Percentiles rank a stretch among this genome's conserved stretches.
Evolutionary conservation across 2,329 filamentous ascomycete genomes (phyloP).

Genomic region (Metarhizium guizhouense): DNA sequence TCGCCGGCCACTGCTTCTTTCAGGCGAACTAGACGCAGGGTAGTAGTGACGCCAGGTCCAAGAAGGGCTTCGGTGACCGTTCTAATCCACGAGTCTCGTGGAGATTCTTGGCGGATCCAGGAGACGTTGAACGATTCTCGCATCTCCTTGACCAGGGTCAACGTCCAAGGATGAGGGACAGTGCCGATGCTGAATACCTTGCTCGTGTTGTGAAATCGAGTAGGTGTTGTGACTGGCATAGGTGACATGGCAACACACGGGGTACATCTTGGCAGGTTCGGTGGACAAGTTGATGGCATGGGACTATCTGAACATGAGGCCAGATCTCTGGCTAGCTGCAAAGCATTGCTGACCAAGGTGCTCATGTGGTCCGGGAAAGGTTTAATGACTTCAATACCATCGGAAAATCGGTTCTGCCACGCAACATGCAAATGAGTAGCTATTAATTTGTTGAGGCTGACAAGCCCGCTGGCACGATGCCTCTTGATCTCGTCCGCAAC

Average conservation of each 20-base stretch:
- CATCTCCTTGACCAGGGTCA: conserved; percentile 57
- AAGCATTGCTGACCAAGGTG: conserved; percentile 58
- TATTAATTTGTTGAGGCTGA: conserved; percentile 63
- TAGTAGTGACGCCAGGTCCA: conserved; percentile 49
- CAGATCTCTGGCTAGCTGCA: conserved; percentile 66
- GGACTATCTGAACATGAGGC: conserved; percentile 67
- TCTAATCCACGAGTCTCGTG: conserved; percentile 71
- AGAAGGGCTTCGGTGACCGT: conserved; percentile 62
- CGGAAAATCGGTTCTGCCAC: conserved; percentile 71
- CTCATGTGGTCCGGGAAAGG: conserved; percentile 69
- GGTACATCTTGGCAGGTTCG: conserved; percentile 65
- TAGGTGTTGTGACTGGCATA: conserved; percentile 57
- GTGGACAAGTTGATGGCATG: conserved; percentile 70
- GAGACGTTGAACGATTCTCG: conserved; percentile 50
- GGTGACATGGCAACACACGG: conserved; percentile 57
- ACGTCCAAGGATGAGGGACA: conserved; percentile 86
- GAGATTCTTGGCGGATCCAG: conserved; percentile 58
- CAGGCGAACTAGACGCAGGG: conserved; percentile 60
- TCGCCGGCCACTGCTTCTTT: conserved; percentile 75
- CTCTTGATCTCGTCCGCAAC: conserved; percentile 54
- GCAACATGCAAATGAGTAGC: conserved; percentile 76
- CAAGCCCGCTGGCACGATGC: conserved; percentile 51
- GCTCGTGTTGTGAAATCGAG: conserved; percentile 62
- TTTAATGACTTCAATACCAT: conserved; percentile 74
- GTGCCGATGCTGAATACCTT: conserved; percentile 73